Percentiles rank a stretch among this genome's conserved stretches.
phyloP scores from a whole-genome alignment of 768 basidiomycete species.

The Termitomyces sp. region DNA sequence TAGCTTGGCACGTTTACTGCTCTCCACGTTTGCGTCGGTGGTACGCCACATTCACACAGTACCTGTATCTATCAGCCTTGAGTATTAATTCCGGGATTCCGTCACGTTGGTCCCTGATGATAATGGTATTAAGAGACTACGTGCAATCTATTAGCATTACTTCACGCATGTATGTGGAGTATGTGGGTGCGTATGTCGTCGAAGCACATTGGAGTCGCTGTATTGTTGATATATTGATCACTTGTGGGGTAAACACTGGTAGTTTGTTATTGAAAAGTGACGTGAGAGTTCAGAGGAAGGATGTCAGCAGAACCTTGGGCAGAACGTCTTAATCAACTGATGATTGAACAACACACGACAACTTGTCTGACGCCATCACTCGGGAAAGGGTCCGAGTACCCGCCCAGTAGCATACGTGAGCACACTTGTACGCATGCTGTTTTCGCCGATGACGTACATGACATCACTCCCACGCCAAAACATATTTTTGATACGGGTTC shows the following conservation, averaged over 20 bases:
- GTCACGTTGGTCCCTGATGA: not conserved
- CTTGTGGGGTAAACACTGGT: not conserved
- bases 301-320: not conserved
- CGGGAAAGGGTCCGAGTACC: not conserved
- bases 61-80: not conserved
- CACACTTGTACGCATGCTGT: not conserved
- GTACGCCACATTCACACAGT: conserved; percentile 7
- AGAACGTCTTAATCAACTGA: conserved; percentile 3
- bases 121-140: not conserved
- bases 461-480: conserved; percentile 2
- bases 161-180: not conserved
- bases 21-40: not conserved
- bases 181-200: not conserved
- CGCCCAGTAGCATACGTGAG: too few relatives aligned
- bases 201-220: not conserved
- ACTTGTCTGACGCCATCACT: not conserved
- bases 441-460: not conserved
- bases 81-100: not conserved
- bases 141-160: not conserved
- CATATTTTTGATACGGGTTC: not conserved
- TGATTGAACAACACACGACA: not conserved
- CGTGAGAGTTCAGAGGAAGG: not conserved
- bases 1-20: not conserved
- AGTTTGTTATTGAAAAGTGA: not conserved
- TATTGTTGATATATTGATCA: not conserved